A percentile compares a stretch with the other conserved stretches of the same genome.
Conservation (phyloP, 2,329 filamentous ascomycete genomes). For the Exophiala aquamarina region DNA sequence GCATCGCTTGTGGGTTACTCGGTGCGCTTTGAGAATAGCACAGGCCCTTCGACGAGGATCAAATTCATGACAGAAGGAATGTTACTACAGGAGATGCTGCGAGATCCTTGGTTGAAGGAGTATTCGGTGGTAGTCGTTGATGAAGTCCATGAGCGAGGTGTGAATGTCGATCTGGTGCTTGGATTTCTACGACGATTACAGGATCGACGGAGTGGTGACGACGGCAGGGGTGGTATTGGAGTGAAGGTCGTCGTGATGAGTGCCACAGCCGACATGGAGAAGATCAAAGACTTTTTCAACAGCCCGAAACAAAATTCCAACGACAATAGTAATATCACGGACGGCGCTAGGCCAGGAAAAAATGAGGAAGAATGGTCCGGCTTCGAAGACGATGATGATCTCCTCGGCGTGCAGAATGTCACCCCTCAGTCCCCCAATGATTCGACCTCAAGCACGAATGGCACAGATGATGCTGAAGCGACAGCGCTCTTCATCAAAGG, state of each 20-base stretch:
- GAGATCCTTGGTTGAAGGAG: slow-evolving; percentile 75
- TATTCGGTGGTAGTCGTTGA: slow-evolving; percentile 93
- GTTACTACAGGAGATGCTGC: slow-evolving; percentile 87
- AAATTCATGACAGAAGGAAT: slow-evolving; percentile 97
- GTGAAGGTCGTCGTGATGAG: slow-evolving; percentile 96
- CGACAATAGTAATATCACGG: no score
- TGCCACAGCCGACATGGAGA: slow-evolving; percentile 86
- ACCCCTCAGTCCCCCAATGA: no score
- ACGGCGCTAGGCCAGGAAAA: no score
- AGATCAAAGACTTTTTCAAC: slow-evolving; percentile 72
- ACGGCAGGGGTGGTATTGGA: slow-evolving; percentile 66
- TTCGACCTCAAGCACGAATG: slow-evolving; percentile 12
- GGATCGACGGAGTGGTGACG: slow-evolving; percentile 29
- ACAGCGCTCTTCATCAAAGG: slow-evolving; percentile 73
- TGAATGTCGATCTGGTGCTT: slow-evolving; percentile 88
- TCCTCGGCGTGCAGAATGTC: no score
- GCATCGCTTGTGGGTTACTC: slow-evolving; percentile 80
- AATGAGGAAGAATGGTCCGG: no score
- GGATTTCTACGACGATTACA: slow-evolving; percentile 84
- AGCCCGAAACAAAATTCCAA: no score
- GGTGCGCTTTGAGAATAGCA: slow-evolving; percentile 87
- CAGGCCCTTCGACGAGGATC: slow-evolving; percentile 77
- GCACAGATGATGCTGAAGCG: slow-evolving; percentile 32
- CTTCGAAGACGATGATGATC: no score
- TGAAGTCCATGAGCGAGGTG: slow-evolving; percentile 93